Base-by-base conservation (phyloP, 345 rosid genomes). In the Salix arbutifolia region DNA sequence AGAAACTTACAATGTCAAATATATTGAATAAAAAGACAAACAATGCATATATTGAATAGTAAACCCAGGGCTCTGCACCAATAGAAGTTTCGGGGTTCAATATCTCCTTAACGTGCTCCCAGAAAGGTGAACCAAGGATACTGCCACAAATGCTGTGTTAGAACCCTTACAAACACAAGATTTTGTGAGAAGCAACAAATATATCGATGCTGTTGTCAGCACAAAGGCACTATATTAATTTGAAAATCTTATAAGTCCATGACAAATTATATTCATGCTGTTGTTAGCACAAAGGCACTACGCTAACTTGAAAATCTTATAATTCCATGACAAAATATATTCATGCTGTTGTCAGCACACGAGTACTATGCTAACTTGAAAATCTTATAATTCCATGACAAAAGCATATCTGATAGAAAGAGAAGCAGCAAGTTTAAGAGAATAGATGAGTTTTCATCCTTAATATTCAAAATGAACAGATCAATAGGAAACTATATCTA, bases 41-140 rank as follows among this genome's bases (percentile, higher is more conserved):
- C 77, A 95, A 93, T 2, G 93, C 99, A 83, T 88, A 95, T 74
- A 90, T 83, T 35, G 97, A 81, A 85, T 93, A 95, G 88, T 93
- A 95, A 69, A 93, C 93, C 97, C 93, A 95, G 14, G 94, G 97
- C 33, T 79, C 88, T 68, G 99, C 99, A 74, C 99, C 99, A 78
- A 89, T 56, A 26, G 96, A 88, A 83, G 85, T 91, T 83, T 84
- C 90, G 50, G 97, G 97, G 83, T 95, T 91, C 86, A 95, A 80
- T 69, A 89, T 91, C 88, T 95, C 94, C 87, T 89, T 93, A 65
- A 88, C 80, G 81, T 79, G 88, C 85, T 87, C 83, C 96, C 94
- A 90, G 79, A 93, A 93, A 38, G 90, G 91, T 10, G 92, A 95
- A 77, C 90, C 87, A 58, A 91, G 79, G 67, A 95, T 83, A 70